A percentile compares a stretch with the other conserved stretches of the same genome.
Conservation (phyloP, 78 protist species). For the Thecamonas trahens region DNA sequence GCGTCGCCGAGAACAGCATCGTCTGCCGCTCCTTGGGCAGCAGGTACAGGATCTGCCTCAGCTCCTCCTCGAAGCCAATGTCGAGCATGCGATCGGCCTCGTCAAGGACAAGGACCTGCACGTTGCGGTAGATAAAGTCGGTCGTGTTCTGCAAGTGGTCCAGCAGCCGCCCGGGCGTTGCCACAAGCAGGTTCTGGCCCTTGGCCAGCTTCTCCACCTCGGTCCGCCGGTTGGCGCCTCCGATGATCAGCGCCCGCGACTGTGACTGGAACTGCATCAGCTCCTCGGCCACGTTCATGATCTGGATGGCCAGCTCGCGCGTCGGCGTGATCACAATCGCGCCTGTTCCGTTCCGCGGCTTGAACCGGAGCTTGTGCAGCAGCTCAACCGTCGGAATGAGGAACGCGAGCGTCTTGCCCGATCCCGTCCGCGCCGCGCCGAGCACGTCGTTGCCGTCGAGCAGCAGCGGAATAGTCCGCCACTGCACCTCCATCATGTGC, state of each 20-base stretch:
- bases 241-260: constrained; percentile 90
- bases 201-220: constrained; percentile 84
- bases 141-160: constrained; percentile 91
- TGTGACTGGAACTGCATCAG: constrained; percentile 69
- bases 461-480: constrained; percentile 73
- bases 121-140: constrained; percentile 77
- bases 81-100: constrained; percentile 96
- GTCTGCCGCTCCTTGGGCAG: constrained; percentile 93
- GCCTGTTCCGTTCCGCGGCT: constrained; percentile 79
- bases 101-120: constrained; percentile 88
- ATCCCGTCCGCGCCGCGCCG: constrained; percentile 93
- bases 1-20: constrained; percentile 96
- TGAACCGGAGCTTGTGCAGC: constrained; percentile 51
- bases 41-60: constrained; percentile 79
- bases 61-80: constrained; percentile 90
- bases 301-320: constrained; percentile 93
- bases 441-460: constrained; percentile 86
- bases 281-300: constrained; percentile 66
- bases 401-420: constrained; percentile 96
- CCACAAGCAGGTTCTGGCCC: constrained; percentile 91
- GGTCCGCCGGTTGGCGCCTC: constrained; percentile 78
- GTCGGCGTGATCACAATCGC: constrained; percentile 80
- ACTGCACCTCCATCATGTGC: constrained; percentile 88
- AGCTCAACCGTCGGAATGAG: constrained; percentile 91
- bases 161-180: constrained; percentile 99